Evolutionary conservation across 2,329 filamentous ascomycete species (phyloP), one percentile per base, ranked within the genome.

Genomic region (Nannizzia gypsea): DNA sequence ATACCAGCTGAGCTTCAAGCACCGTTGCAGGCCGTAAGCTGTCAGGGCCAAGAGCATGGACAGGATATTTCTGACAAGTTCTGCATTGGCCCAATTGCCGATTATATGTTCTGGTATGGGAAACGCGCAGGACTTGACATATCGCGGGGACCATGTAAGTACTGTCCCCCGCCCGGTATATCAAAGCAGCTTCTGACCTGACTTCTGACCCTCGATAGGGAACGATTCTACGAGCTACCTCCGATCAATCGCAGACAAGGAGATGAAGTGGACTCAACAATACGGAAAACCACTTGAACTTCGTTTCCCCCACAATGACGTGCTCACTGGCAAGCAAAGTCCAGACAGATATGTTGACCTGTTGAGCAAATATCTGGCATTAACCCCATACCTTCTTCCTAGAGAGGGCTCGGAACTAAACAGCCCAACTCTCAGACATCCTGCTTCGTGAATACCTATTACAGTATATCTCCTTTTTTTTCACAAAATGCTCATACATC

Each of bases 1-100:
- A 3, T 66, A 31, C 63, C 61, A 11, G 36, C 34, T n/a, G 52
- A 66, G 56, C 28, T 67, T 24, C 64, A 66, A 59, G 59, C 59
- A 9, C 46, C 13, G 38, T 46, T 68, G 15, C 42, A 46, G 8
- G 8, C n/a, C 17, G 9, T 17, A 13, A 3, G 6, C 8, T 67
- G 67, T 63, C 15, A 13, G 22, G 11, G 36, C 31, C 61, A 58
- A 8, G 59, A 64, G 17, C 48, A 60, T 15, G 61, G 64, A 42
- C 62, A 66, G 57, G 60, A 59, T 4, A 61, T 64, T 34, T 61
- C 50, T 17, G 26, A 58, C 3, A 28, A 28, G n/a, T 64, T 64
- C 50, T 62, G 61, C 55, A 61, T 64, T 58, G 59, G 60, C 28
- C 62, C 60, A 24, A 62, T 55, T 55, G 46, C 62, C 2, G 62